Evolutionary conservation across 441 rosid species (phyloP).

Genomic region (Bruguiera hainesii): DNA sequence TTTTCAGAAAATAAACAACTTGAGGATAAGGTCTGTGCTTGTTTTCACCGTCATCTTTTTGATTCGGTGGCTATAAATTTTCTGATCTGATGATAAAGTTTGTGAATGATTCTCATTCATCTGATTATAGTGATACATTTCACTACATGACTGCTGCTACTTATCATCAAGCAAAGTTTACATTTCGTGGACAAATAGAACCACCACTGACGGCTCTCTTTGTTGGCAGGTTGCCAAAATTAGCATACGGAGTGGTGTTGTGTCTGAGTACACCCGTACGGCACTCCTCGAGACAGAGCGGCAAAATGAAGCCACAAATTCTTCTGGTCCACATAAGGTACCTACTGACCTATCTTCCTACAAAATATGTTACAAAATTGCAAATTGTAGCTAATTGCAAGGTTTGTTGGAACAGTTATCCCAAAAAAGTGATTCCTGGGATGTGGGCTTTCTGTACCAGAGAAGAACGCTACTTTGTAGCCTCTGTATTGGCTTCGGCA

Average conservation of each 20-base stretch:
- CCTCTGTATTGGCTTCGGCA: constrained; percentile 73
- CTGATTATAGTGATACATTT: not conserved
- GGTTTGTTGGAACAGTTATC: constrained; percentile 30
- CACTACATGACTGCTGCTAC: too few species aligned
- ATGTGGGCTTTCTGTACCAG: constrained; percentile 22
- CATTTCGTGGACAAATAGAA: too few species aligned
- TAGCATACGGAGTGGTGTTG: constrained; percentile 54
- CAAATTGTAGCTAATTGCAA: not conserved
- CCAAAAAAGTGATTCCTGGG: constrained; percentile 32
- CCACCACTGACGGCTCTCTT: constrained; percentile 11
- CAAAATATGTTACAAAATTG: not conserved
- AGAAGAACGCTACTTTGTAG: constrained; percentile 42
- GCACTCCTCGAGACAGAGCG: constrained; percentile 41
- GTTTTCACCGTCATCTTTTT: not conserved
- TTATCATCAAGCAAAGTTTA: too few species aligned
- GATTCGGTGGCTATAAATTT: not conserved
- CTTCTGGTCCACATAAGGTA: constrained; percentile 37
- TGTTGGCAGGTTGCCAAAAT: constrained; percentile 53
- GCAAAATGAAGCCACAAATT: constrained; percentile 24
- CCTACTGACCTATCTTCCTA: constrained; percentile 2
- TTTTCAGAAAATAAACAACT: constrained; percentile 68
- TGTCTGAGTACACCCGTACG: constrained; percentile 81
- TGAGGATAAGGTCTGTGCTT: constrained; percentile 62
- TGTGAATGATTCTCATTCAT: too few species aligned
- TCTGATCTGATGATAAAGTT: too few species aligned